phyloP scores from a whole-genome alignment of 2,329 filamentous ascomycete genomes.

The Fusarium camptoceras region DNA sequence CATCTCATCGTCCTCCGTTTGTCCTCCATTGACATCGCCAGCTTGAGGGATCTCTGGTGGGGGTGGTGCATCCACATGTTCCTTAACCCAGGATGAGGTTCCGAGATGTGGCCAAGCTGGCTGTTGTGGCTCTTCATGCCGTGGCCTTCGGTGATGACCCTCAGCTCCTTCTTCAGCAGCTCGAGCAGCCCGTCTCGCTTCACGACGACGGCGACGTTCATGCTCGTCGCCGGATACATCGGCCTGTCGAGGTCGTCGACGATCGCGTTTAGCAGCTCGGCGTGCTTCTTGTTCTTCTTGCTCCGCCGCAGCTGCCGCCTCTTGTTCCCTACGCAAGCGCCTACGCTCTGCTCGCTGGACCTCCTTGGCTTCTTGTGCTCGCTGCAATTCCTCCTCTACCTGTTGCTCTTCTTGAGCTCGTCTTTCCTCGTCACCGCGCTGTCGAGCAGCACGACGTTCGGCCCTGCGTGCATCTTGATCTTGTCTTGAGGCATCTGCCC shows the following conservation, averaged over 20 bases:
- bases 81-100: constrained; percentile 74
- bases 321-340: constrained; percentile 61
- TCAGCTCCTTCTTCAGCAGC: constrained; percentile 54
- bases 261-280: constrained; percentile 60
- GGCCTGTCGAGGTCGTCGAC: constrained; percentile 59
- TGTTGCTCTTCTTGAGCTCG: constrained; percentile 61
- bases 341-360: constrained; percentile 63
- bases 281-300: constrained; percentile 62
- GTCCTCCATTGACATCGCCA: constrained; percentile 50
- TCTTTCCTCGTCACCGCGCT: constrained; percentile 43
- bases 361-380: constrained; percentile 64
- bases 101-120: constrained; percentile 71
- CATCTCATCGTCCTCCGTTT: constrained; percentile 58
- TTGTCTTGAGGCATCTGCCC: constrained; percentile 60
- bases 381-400: constrained; percentile 61
- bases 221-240: constrained; percentile 59
- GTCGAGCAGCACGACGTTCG: constrained; percentile 61
- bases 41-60: constrained; percentile 60
- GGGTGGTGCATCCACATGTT: constrained; percentile 71
- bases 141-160: constrained; percentile 52
- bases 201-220: constrained; percentile 65
- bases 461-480: constrained; percentile 66
- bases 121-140: constrained; percentile 50
- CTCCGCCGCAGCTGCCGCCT: constrained; percentile 57
- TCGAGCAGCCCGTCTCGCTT: constrained; percentile 61